Base-by-base conservation (phyloP, 2,329 filamentous ascomycete species). In the Xylariaceae sp. region DNA sequence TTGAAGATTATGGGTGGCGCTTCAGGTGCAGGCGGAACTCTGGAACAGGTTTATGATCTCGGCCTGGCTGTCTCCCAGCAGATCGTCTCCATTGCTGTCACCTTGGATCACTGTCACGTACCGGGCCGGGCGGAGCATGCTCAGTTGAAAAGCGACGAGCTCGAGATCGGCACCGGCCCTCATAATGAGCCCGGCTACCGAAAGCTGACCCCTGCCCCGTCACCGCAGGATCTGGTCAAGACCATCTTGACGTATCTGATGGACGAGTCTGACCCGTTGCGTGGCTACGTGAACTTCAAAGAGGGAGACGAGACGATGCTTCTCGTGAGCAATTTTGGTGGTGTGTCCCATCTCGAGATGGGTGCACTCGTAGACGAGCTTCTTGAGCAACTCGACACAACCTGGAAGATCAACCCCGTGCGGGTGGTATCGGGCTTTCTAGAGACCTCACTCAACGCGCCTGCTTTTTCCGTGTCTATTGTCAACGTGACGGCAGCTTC, bases 401-500 rank as follows among this genome's bases (percentile, higher is more conserved):
- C 73, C 55, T 83, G 78, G 76, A 70, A 71, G 5, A 72, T 81
- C 4, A 67, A 71, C 44, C 79, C 80, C 0, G 74, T 75, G 3
- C 75, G 86, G 29, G 77, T 87, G 48, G 76, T 81, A 48, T 72
- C 77, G 0, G 86, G 86, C 1, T 84, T 81, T 26, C 78, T 85
- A 52, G 87, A 88, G 77, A 88, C 86, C 0, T 87, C 84, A 15
- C 76, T 89, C 62, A 88, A 89, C 59, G 86, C 84, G 0, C 79
- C 85, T 0, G 86, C 85, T 0, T 89, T 89, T 64, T 86, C 83
- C 13, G 77, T 89, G 5, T 86, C 84, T 3, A 62, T 89, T 46
- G 71, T 87, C 63, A 87, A 85, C 66, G 65, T 84, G 37, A 76
- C 77, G 0, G 74, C 73, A 0, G 74, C 76, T 0, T 73, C 78